These are phyloP conservation scores for Tardiomyces blankii DNA, from an alignment of 1,139 yeast genomes.

Conservation along the genomic window DNA sequence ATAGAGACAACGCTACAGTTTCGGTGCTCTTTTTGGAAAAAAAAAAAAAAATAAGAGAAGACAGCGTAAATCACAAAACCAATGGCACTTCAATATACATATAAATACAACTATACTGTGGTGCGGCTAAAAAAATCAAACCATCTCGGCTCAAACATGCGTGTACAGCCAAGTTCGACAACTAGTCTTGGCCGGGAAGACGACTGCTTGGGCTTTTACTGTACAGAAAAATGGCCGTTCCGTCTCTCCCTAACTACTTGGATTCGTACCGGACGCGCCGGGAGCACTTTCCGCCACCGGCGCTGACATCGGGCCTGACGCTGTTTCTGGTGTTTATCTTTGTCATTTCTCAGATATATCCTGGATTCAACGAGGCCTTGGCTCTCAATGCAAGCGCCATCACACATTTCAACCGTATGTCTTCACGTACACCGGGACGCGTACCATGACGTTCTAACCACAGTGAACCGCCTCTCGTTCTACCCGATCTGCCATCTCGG, in stretches of 20 bases:
- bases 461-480: slow-evolving; percentile 52
- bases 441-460: slow-evolving; percentile 4
- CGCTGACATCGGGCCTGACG: slow-evolving; percentile 53
- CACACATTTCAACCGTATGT: slow-evolving; percentile 36
- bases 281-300: slow-evolving; percentile 36
- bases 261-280: background rate
- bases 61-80: no score
- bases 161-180: no score
- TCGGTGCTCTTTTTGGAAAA: no score
- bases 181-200: no score
- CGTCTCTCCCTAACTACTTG: background rate
- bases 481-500: slow-evolving; percentile 64
- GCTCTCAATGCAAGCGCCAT: slow-evolving; percentile 48
- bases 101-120: no score
- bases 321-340: slow-evolving; percentile 40
- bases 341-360: slow-evolving; percentile 22
- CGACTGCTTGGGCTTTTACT: no score
- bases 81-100: no score
- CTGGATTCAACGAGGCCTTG: slow-evolving; percentile 28
- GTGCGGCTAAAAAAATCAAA: no score
- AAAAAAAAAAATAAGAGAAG: no score
- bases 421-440: background rate
- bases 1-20: no score
- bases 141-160: no score
- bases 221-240: background rate